phyloP scores from a whole-genome alignment of 257 asterid genomes.

The Orobanche coerulescens region DNA sequence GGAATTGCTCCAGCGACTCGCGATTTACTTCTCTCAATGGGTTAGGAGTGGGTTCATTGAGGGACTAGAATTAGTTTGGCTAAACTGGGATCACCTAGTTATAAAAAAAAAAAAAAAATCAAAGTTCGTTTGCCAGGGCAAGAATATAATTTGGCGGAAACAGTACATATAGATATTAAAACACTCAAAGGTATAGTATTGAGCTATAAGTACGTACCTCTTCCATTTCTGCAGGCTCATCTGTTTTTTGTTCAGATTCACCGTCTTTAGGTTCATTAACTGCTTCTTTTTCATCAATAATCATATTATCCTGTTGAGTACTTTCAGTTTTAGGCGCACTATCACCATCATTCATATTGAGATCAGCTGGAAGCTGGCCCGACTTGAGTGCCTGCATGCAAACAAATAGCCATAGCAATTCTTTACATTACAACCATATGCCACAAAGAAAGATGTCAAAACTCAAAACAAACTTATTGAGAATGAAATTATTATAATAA shows the following conservation, averaged over 20 bases:
- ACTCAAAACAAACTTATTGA: background rate
- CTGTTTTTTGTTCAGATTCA: slow-evolving; percentile 46
- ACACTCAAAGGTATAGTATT: background rate
- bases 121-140: background rate
- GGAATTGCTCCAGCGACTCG: too few relatives aligned
- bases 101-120: too few relatives aligned
- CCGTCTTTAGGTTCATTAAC: slow-evolving; percentile 27
- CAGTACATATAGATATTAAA: background rate
- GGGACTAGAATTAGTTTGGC: too few relatives aligned
- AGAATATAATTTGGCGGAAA: too few relatives aligned
- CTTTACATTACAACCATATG: background rate
- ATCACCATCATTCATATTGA: slow-evolving; percentile 40
- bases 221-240: slow-evolving; percentile 67
- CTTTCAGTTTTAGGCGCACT: slow-evolving; percentile 34
- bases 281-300: slow-evolving; percentile 46
- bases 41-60: background rate
- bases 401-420: slow-evolving; percentile 6
- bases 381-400: slow-evolving; percentile 74
- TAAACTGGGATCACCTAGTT: too few relatives aligned
- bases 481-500: background rate
- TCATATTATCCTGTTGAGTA: slow-evolving; percentile 48
- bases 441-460: background rate
- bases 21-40: background rate
- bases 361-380: slow-evolving; percentile 93
- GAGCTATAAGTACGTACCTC: slow-evolving; percentile 43